Evolutionary conservation across 108 stramenopile genomes (phyloP), one percentile per base, ranked within the genome.

Genomic region (Cyclotella baltica): DNA sequence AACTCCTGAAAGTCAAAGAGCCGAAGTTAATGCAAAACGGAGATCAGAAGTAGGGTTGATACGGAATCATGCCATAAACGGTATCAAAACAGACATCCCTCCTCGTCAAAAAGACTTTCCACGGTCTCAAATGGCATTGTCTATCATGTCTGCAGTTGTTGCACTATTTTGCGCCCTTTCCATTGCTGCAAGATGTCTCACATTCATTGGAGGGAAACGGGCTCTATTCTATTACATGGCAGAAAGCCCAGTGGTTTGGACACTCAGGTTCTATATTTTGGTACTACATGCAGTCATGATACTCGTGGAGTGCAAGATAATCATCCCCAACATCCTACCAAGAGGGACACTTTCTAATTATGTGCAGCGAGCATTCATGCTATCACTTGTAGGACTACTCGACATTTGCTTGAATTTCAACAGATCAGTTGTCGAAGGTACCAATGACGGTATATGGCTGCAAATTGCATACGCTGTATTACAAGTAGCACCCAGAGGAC

Each of bases 351-450:
- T 83, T 34, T 34, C 27, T 8, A 72, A 76, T 34, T 76, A 65
- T 63, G 37, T 76, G 5, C 81, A 76, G 16, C 35, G 67, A 61
- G 81, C 75, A 10, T 83, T 76, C 37, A 13, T 83, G 3, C 64
- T 61, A 36, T 72, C 71, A 3, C 76, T 83, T 46, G 30, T 83
- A 31, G 81, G 81, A 3, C 38, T 83, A 1, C 20, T 83, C 1
- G 75, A 83, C 28, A 57, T 75, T 35, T 59, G 40, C n/a, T n/a
- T 76, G 65, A 72, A 43, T 43, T 72, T 75, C 11, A 72, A 66
- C 23, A 76, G 28, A 30, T 47, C 57, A 20, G 43, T 81, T 33
- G 47, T 27, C 28, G 53, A 75, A 30, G 33, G 52, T 40, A 52
- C 67, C 20, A 63, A 58, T 16, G 64, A 62, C 20, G 65, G 37